A percentile compares a stretch with the other conserved stretches of the same genome.
phyloP scores from a whole-genome alignment of 176 grass and related monocot genomes.

The Oryza punctata region DNA sequence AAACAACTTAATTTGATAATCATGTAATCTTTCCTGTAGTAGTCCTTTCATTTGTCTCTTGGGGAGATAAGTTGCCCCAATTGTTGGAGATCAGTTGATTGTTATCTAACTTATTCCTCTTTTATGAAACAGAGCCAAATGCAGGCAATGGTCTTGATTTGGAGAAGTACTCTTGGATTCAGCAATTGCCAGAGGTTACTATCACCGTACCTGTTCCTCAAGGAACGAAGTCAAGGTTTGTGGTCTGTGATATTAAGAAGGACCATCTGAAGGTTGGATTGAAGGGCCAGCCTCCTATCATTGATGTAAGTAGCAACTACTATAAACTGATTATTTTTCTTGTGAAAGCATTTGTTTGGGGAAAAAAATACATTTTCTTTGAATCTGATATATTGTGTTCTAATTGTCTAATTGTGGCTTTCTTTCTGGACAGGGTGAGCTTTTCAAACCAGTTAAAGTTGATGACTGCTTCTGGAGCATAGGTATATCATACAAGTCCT shows the following conservation, averaged over 20 bases:
- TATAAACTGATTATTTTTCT: not conserved
- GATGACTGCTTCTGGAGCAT: conserved; percentile 99
- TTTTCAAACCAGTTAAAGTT: conserved; percentile 69
- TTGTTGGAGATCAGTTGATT: not conserved
- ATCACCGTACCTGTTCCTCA: conserved; percentile 73
- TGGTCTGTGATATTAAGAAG: conserved; percentile 88
- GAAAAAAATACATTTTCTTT: not conserved
- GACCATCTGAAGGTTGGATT: conserved; percentile 82
- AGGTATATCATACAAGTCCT: conserved; percentile 42
- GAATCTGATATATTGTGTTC: not conserved
- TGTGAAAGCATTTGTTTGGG: not conserved
- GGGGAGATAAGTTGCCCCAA: not conserved
- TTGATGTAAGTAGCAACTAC: conserved; percentile 65
- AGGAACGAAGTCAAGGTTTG: conserved; percentile 92
- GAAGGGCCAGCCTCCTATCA: conserved; percentile 83
- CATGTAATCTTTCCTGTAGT: not conserved
- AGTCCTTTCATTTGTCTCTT: not conserved
- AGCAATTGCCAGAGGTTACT: conserved; percentile 82
- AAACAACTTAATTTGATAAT: conserved; percentile 1
- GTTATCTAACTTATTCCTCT: not conserved
- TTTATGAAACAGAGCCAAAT: conserved; percentile 65
- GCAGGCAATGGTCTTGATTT: conserved; percentile 94
- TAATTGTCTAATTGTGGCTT: conserved; percentile 12
- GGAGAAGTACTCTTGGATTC: conserved; percentile 96
- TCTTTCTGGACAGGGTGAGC: conserved; percentile 65